Conservation (phyloP, 2,329 filamentous ascomycete species). For the Teratosphaeria nubilosa region DNA sequence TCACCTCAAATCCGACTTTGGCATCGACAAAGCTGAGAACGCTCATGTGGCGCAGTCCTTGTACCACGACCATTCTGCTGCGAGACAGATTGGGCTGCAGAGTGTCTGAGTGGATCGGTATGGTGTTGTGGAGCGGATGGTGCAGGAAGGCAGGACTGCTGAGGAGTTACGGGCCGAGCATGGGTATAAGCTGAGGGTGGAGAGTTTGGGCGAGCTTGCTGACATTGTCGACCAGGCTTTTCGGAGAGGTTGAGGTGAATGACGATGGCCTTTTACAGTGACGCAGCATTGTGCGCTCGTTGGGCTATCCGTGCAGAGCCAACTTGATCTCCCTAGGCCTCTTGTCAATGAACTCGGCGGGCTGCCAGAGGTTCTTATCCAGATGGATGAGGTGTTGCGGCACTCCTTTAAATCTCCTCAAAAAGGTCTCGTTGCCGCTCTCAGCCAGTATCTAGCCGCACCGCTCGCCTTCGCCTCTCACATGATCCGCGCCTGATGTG, state of each 20-base stretch:
- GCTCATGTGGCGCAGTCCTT: conserved; percentile 61
- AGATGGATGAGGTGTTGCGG: not conserved
- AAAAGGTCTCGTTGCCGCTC: not conserved
- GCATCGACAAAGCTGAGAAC: conserved; percentile 46
- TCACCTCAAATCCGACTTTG: conserved; percentile 44
- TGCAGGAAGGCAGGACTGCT: conserved; percentile 32
- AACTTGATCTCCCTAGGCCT: not conserved
- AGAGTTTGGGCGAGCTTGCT: conserved; percentile 51
- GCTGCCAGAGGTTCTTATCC: not conserved
- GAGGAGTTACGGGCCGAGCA: conserved; percentile 29
- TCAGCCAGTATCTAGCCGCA: not conserved
- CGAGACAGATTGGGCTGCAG: conserved; percentile 48
- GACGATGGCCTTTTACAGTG: not conserved
- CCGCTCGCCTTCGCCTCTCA: not conserved
- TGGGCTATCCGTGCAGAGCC: not conserved
- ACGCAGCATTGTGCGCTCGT: not conserved
- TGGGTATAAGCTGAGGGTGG: conserved; percentile 52
- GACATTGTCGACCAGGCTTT: conserved; percentile 41
- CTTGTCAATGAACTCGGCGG: not conserved
- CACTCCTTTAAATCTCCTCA: not conserved
- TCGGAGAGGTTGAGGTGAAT: not conserved
- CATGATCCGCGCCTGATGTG: not conserved
- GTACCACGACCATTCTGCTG: conserved; percentile 57
- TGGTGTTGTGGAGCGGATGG: conserved; percentile 26
- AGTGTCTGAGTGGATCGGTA: conserved; percentile 58